Base-by-base conservation (phyloP, 2,329 filamentous ascomycete genomes). In the Hypoxylon sp. region DNA sequence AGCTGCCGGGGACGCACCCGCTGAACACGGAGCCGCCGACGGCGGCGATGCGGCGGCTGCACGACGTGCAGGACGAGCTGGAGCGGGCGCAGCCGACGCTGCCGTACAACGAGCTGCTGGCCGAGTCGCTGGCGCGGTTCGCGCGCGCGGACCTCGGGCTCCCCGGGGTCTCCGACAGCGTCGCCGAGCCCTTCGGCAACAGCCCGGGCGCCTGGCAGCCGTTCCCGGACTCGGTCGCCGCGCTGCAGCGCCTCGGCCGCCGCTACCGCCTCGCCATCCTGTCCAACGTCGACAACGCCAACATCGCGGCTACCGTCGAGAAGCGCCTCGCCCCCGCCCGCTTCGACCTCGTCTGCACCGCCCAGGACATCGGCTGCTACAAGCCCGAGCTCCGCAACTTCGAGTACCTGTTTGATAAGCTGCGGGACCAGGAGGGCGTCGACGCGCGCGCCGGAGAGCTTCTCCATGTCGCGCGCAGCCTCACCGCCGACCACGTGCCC, bases 291-390 rank as follows among this genome's bases (percentile, higher is more conserved):
- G 63, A 77, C 58, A 74, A 77, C 48, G 62, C 64, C 1, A 71
- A 72, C 69, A 57, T 70, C 66, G 11, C 55, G 15, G 49, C 66
- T 1, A 74, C 74, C 0, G 56, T 70, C 2, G 55, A 38, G 3
- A 67, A 66, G 15, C 72, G 72, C 21, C 74, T 91, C 10, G 70
- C 75, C 15, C 81, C 79, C 0, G 78, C 83, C 2, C 45, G 42
- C 7, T 80, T 91, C 67, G 87, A 89, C 65, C 80, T 81, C 10
- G 77, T 90, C 20, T 85, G 88, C 72, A 91, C 88, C 2, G 89
- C 89, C 1, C 78, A 92, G 73, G 83, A 89, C 40, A 84, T 92
- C 49, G 88, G 89, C 1, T 80, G 78, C 5, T 92, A 92, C 72
- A 92, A 92, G 76, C 90, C 90, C 0, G 75, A 83, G 59, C 70